Evolutionary conservation across 768 basidiomycete species (phyloP).

Genomic region (Zangia roseola): DNA sequence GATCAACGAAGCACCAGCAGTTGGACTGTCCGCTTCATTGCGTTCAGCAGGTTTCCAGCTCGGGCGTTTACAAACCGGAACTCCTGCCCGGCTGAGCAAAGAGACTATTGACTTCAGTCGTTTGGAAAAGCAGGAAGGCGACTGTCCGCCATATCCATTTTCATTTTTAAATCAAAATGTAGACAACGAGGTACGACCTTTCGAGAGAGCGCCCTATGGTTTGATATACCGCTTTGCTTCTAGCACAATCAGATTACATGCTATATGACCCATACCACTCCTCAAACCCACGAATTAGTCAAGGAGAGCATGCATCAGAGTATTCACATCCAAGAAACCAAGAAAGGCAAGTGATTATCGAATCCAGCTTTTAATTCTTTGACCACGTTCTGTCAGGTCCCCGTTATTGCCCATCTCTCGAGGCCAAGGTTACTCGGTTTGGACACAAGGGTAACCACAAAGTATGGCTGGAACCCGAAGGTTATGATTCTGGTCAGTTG

Average conservation of each 20-base stretch:
- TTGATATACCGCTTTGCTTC: not conserved
- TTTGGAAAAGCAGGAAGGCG: constrained; percentile 65
- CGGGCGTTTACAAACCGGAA: constrained; percentile 82
- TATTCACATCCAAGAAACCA: constrained; percentile 85
- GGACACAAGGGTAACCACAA: constrained; percentile 65
- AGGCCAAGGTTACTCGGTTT: constrained; percentile 83
- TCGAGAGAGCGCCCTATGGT: not conserved
- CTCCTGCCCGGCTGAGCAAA: constrained; percentile 76
- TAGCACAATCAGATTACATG: constrained; percentile 75
- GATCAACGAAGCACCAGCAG: constrained; percentile 66
- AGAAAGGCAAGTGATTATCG: constrained; percentile 56
- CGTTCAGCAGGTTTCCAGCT: constrained; percentile 75
- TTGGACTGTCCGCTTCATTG: constrained; percentile 76
- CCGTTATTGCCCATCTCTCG: constrained; percentile 88
- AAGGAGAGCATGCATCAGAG: constrained; percentile 73
- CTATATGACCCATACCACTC: constrained; percentile 71
- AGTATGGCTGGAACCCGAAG: constrained; percentile 91
- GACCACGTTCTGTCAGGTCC: constrained; percentile 52
- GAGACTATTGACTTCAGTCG: constrained; percentile 67
- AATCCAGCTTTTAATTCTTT: not conserved
- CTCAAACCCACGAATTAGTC: constrained; percentile 71
- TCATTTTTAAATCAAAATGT: constrained; percentile 70
- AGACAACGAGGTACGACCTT: constrained; percentile 58
- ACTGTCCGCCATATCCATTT: constrained; percentile 65
- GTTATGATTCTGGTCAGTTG: constrained; percentile 76